These are phyloP conservation scores for Plasmodium adleri DNA, from an alignment of 169 alveolate species.

Conservation along the genomic window DNA sequence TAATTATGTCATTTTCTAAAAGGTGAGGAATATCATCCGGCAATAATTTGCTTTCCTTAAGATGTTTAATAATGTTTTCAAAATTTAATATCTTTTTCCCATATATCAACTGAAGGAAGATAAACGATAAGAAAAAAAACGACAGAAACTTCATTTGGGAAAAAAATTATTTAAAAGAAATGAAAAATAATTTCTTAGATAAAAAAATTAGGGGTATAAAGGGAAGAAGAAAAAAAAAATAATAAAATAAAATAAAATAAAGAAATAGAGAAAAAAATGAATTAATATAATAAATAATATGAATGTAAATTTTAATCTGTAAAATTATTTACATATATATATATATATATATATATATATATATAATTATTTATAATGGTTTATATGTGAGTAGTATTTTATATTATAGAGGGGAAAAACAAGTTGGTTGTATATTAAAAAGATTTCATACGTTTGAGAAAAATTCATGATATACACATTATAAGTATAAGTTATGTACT, in stretches of 20 bases:
- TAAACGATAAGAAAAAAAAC: constrained; percentile 1
- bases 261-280: neutral
- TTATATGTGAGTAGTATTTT: too few species aligned
- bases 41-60: constrained; percentile 36
- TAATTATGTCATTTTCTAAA: constrained; percentile 8
- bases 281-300: too few species aligned
- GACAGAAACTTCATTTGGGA: constrained; percentile 12
- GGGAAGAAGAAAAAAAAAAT: neutral
- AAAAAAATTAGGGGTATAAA: neutral
- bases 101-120: neutral
- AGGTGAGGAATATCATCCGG: constrained; percentile 33
- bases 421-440: too few species aligned
- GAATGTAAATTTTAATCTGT: too few species aligned
- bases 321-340: too few species aligned
- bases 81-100: constrained; percentile 20
- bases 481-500: too few species aligned
- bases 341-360: too few species aligned
- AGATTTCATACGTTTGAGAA: too few species aligned
- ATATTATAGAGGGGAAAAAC: too few species aligned
- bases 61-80: constrained; percentile 36
- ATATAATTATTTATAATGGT: too few species aligned
- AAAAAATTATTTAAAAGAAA: neutral
- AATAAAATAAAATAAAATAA: neutral
- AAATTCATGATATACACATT: too few species aligned
- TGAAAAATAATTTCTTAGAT: neutral